Percentiles rank a stretch among this genome's conserved stretches.
Conservation (phyloP, 441 rosid genomes). For the Pelargonium citronellum region DNA sequence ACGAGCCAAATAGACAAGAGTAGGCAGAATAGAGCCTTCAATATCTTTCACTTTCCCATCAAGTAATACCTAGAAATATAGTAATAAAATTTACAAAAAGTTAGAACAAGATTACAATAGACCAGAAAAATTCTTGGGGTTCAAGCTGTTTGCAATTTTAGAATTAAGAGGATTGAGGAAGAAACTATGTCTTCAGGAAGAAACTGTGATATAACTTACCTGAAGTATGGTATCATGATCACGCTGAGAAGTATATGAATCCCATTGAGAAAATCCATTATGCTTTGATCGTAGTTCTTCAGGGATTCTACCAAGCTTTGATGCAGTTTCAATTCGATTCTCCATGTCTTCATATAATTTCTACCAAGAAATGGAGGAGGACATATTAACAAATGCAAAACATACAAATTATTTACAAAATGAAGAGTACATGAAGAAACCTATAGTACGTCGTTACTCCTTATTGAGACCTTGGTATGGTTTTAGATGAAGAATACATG, state of each 20-base stretch:
- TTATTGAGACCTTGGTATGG: too few species aligned
- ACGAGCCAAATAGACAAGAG: conserved; percentile 59
- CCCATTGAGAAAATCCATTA: conserved; percentile 54
- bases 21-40: conserved; percentile 43
- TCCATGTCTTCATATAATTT: conserved; percentile 54
- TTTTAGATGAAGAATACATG: too few species aligned
- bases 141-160: too few species aligned
- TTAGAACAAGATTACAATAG: neutral
- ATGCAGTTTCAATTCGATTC: conserved; percentile 35
- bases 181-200: too few species aligned
- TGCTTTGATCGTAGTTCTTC: conserved; percentile 32
- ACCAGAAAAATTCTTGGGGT: neutral
- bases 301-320: conserved; percentile 32
- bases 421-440: too few species aligned
- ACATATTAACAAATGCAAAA: neutral
- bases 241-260: conserved; percentile 29
- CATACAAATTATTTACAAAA: too few species aligned
- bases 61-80: conserved; percentile 40
- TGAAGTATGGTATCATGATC: conserved; percentile 65
- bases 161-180: too few species aligned
- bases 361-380: conserved; percentile 16
- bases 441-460: too few species aligned
- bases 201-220: conserved; percentile 37
- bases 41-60: conserved; percentile 35
- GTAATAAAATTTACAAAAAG: neutral